Conservation (phyloP, 306 rosid genomes). For the Cicer arietinum region DNA sequence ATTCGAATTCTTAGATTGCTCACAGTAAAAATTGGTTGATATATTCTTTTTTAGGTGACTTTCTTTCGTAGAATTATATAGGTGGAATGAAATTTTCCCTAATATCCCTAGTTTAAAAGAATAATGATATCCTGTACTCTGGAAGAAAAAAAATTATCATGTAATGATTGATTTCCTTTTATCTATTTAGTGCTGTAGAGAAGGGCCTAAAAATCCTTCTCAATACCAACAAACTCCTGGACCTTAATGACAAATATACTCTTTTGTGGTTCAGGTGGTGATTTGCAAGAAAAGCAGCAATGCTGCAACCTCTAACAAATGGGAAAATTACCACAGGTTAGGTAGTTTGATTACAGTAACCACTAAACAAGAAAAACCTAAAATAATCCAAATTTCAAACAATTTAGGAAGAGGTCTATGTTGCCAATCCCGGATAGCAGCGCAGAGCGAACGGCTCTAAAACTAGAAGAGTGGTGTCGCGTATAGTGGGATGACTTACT, state of each 20-base stretch:
- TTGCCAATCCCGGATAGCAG: background rate
- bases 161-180: conserved; percentile 20
- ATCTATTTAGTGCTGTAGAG: conserved; percentile 10
- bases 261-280: conserved; percentile 15
- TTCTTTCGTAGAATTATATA: conserved; percentile 19
- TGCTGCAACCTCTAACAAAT: conserved; percentile 23
- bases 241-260: background rate
- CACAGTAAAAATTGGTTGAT: conserved; percentile 7
- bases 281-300: conserved; percentile 7
- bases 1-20: conserved; percentile 9
- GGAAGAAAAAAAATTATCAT: background rate
- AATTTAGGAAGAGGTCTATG: background rate
- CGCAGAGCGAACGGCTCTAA: background rate
- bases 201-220: conserved; percentile 13
- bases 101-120: conserved; percentile 2
- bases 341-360: conserved; percentile 19
- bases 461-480: background rate
- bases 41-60: conserved; percentile 19
- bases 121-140: background rate
- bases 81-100: conserved; percentile 3
- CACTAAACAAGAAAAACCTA: conserved; percentile 18
- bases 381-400: conserved; percentile 24
- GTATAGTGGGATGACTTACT: background rate
- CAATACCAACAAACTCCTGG: conserved; percentile 1
- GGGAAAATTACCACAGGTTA: background rate